Evolutionary conservation across 176 grass and related monocot species (phyloP), one percentile per base, ranked within the genome.

Genomic region (Zea luxurians): DNA sequence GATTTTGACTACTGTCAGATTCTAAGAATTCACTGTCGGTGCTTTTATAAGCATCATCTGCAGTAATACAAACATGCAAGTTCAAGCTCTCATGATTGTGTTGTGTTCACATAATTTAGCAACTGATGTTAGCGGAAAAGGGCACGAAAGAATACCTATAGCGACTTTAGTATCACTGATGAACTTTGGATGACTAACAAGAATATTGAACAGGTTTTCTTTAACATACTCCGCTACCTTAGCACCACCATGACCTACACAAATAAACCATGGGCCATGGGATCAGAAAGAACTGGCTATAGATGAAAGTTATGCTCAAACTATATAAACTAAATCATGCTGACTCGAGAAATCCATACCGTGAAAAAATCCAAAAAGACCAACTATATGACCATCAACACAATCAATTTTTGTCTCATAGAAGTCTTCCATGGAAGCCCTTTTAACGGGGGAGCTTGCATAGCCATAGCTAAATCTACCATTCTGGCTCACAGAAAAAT

Each of bases 191-290:
- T 90, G 88, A 48, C 76, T 86, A 75, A 90, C 55, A 74, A 90
- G 80, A 90, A 86, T 48, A 57, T 48, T 80, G 69, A 90, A 90
- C 75, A 90, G 75, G 63, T 90, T 82, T 37, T 90, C 63, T 79
- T 90, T 86, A 70, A 90, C 88, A 90, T 90, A 90, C 63, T 90
- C 88, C 17, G 88, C 88, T 86, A 83, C 88, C 65, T 65, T 82
- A 62, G 88, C 79, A 34, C 88, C 88, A 86, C 88, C 88, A 60
- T 90, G 88, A 80, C 88, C 88, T 90, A 86, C n/a, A 75, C 61
- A 66, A 68, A 68, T 76, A 44, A 81, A 69, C 21, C 57, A 59
- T 44, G 52, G 3, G 6, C 62, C 8, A 40, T 66, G 36, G 6
- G n/a, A 55, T 68, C 76, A 79, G 63, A 48, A 47, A 65, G 17